Base-by-base conservation (phyloP, 192 early-diverging fungal genomes). In the Linnemannia elongata region DNA sequence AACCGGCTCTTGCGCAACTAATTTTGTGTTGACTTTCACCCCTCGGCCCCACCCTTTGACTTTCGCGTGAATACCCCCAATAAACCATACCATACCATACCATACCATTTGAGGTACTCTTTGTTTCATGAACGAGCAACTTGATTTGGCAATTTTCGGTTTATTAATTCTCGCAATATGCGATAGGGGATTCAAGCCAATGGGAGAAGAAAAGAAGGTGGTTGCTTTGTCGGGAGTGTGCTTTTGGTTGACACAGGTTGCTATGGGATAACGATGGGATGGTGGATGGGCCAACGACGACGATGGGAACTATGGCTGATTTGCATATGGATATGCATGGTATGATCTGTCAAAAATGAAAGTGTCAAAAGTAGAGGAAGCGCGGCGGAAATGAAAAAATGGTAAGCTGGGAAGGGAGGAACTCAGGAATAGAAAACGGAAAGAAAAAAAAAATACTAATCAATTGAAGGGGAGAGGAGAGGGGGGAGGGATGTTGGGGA, bases 1-100 rank as follows among this genome's bases (percentile, higher is more conserved):
- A 84, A 84, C n/a, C 82, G 82, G 18, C 82, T 84, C 44, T 69
- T 84, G 10, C 82, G 82, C 17, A 84, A 84, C 39, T 83, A 49
- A 42, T 47, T 15, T 45, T 45, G 3, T 45, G 10, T 45, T 45
- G 12, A 12, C 12, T 15, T 45, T 10, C 22, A 10, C 9, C 0
- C 54, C 54, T 60, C 55, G 7, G 2, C 15, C 0, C 52, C 52
- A 2, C 6, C 15, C n/a, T n/a, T 52, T 5, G 44, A 10, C 10
- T 45, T 13, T 15, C 12, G 12, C 44, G 44, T 45, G 44, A 45
- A 45, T 45, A 45, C 10, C 10, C 15, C 18, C 49, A 52, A 52
- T 20, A 52, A 52, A 5, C 4, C 18, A 5, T 52, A 13, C 42
- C 42, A 39, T 39, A 39, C 38, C 38, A 39, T 39, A 39, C 38